phyloP scores from a whole-genome alignment of 495 filamentous ascomycete genomes.

The Aspergillus homomorphus region DNA sequence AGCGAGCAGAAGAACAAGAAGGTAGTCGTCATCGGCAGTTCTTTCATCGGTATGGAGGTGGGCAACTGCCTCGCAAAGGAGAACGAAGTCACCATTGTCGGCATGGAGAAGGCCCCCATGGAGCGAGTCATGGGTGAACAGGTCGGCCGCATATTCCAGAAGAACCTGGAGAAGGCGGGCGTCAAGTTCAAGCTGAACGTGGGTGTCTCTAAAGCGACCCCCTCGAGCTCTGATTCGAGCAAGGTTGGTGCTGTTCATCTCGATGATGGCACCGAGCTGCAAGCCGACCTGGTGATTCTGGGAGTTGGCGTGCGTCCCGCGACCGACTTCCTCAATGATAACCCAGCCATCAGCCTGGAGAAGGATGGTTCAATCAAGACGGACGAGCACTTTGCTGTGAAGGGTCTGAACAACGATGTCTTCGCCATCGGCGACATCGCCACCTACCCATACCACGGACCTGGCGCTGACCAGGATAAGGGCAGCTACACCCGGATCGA shows the following conservation, averaged over 20 bases:
- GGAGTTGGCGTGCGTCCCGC: slow-evolving; percentile 86
- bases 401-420: slow-evolving; percentile 65
- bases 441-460: slow-evolving; percentile 89
- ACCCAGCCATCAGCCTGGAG: slow-evolving; percentile 61
- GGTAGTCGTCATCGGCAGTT: slow-evolving; percentile 84
- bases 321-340: slow-evolving; percentile 80
- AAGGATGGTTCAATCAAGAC: slow-evolving; percentile 78
- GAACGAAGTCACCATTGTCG: slow-evolving; percentile 85
- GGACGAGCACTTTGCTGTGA: slow-evolving; percentile 72
- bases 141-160: slow-evolving; percentile 77
- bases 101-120: slow-evolving; percentile 82
- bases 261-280: slow-evolving; percentile 81
- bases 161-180: slow-evolving; percentile 74
- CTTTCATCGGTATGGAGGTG: slow-evolving; percentile 97
- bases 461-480: slow-evolving; percentile 55
- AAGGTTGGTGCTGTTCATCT: slow-evolving; percentile 77
- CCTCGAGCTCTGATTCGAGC: slow-evolving; percentile 58
- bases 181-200: slow-evolving; percentile 83
- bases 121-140: slow-evolving; percentile 82
- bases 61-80: slow-evolving; percentile 72
- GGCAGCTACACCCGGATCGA: slow-evolving; percentile 71
- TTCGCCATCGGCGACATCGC: slow-evolving; percentile 97
- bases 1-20: slow-evolving; percentile 82
- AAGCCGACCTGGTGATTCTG: slow-evolving; percentile 85
- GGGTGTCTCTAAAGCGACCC: slow-evolving; percentile 73